These are phyloP conservation scores for Nakazawaea peltata DNA, from an alignment of 805 yeast genomes.

Conservation along the genomic window DNA sequence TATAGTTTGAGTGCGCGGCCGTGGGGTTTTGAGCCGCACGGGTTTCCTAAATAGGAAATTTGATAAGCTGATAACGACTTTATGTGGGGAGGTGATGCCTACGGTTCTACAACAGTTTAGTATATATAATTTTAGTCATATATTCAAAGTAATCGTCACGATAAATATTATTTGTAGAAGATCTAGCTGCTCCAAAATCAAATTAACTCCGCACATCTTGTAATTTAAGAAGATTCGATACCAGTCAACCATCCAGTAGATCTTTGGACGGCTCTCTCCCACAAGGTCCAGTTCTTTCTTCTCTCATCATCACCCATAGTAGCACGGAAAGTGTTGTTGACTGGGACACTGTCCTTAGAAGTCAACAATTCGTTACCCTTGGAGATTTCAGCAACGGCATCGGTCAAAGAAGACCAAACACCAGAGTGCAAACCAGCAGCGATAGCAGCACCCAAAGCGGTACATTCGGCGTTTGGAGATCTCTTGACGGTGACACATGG, in stretches of 20 bases:
- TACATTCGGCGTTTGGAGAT: conserved; percentile 80
- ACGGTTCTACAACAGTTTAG: no score
- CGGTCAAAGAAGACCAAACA: conserved; percentile 71
- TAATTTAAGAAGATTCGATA: no score
- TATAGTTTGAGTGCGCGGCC: no score
- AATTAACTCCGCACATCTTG: no score
- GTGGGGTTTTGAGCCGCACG: no score
- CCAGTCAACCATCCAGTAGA: conserved; percentile 73
- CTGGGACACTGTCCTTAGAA: conserved; percentile 4
- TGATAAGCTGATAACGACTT: no score
- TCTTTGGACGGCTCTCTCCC: conserved; percentile 82
- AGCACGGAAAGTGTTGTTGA: conserved; percentile 15
- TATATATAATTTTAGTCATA: no score
- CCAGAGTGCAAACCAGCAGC: conserved; percentile 78
- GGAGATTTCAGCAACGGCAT: conserved; percentile 40
- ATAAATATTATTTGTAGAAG: no score
- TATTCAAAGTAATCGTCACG: no score
- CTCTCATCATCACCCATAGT: conserved; percentile 50
- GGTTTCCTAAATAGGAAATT: no score
- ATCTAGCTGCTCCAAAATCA: no score
- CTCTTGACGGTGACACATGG: conserved; percentile 77
- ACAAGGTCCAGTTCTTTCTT: conserved; percentile 55
- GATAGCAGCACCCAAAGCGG: conserved; percentile 93
- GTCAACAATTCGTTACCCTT: conserved; percentile 18
- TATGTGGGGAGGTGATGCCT: no score